phyloP scores from a whole-genome alignment of 177 flowering plant species.

The Telopea speciosissima region DNA sequence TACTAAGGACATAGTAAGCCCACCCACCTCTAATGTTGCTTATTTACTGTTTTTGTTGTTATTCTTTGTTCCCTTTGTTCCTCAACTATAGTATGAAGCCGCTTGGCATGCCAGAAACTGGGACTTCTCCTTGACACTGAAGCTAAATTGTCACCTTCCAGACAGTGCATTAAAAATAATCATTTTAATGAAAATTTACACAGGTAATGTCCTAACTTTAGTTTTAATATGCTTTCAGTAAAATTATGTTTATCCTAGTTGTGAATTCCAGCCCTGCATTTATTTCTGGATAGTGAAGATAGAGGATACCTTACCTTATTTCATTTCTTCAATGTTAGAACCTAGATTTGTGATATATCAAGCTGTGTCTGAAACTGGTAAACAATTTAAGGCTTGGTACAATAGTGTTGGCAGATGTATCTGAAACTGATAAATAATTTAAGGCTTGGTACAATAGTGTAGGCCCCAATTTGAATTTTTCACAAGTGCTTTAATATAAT shows the following conservation, averaged over 20 bases:
- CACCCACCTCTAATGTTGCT: neutral
- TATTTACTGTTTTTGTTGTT: neutral
- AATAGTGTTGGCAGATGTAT: too few species aligned
- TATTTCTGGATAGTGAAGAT: neutral
- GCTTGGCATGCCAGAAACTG: slow-evolving; percentile 98
- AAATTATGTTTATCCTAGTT: neutral
- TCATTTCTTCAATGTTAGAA: too few species aligned
- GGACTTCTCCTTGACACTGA: slow-evolving; percentile 69
- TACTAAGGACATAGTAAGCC: neutral
- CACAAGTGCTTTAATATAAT: too few species aligned
- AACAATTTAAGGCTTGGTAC: too few species aligned
- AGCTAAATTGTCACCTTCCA: slow-evolving; percentile 24
- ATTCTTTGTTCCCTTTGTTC: slow-evolving; percentile 2
- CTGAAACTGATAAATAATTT: too few species aligned
- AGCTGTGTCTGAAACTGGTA: too few species aligned
- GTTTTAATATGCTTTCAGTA: neutral
- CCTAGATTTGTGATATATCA: too few species aligned
- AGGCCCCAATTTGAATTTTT: too few species aligned
- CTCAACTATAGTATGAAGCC: slow-evolving; percentile 77
- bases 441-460: too few species aligned
- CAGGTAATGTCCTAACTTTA: slow-evolving; percentile 38
- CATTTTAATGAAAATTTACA: slow-evolving; percentile 82
- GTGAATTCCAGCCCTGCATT: neutral
- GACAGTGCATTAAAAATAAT: slow-evolving; percentile 23
- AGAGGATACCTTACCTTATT: too few species aligned